These are phyloP conservation scores for Nothophaeocryptopus gaeumannii DNA, from an alignment of 2,329 filamentous ascomycete genomes.

Conservation along the genomic window DNA sequence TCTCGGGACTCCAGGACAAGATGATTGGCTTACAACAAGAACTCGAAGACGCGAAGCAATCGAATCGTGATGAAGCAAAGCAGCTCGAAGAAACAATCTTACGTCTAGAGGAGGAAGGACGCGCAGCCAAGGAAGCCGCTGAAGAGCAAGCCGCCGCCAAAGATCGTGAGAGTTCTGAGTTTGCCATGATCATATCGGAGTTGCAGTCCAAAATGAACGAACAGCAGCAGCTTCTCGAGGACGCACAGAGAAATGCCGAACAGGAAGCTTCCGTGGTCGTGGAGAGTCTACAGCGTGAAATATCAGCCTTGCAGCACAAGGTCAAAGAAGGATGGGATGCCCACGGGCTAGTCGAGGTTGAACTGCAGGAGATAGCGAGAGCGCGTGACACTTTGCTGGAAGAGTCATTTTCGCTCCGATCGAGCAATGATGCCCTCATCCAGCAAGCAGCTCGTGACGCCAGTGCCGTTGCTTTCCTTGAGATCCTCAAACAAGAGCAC, in stretches of 20 bases:
- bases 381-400: too few relatives aligned
- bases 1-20: constrained; percentile 23
- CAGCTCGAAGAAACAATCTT: constrained; percentile 15
- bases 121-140: constrained; percentile 10
- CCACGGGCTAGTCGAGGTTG: constrained; percentile 1
- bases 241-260: constrained; percentile 12
- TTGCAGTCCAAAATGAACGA: constrained; percentile 23
- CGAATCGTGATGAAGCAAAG: constrained; percentile 14
- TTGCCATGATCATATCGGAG: constrained; percentile 20
- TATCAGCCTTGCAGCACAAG: constrained; percentile 23
- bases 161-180: constrained; percentile 22
- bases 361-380: too few relatives aligned
- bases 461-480: too few relatives aligned
- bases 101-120: constrained; percentile 16
- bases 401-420: too few relatives aligned
- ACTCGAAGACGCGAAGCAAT: constrained; percentile 16
- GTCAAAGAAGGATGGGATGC: constrained; percentile 14
- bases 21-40: constrained; percentile 17
- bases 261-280: constrained; percentile 17
- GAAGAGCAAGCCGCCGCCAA: constrained; percentile 17
- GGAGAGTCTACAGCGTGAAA: constrained; percentile 23
- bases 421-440: too few relatives aligned
- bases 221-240: constrained; percentile 19
- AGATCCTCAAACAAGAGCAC: too few relatives aligned
- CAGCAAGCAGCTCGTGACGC: too few relatives aligned